These are phyloP conservation scores for Pseudogymnoascus verrucosus DNA, from an alignment of 2,329 filamentous ascomycete genomes.

Conservation along the genomic window DNA sequence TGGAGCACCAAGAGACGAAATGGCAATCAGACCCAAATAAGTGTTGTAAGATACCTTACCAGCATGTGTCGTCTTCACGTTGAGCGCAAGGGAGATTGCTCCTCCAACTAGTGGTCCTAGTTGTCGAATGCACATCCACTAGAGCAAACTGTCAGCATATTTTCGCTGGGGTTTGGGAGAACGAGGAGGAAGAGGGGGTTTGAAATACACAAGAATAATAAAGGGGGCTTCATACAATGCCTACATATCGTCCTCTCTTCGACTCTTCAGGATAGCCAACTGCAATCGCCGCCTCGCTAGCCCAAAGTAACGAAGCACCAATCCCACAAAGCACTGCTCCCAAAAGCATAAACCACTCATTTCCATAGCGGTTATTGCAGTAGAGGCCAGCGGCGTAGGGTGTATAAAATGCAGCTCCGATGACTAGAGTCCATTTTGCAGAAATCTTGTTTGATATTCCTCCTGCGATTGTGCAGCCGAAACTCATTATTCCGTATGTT, in stretches of 20 bases:
- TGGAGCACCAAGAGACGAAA: constrained; percentile 59
- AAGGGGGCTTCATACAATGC: constrained; percentile 32
- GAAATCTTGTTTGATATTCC: constrained; percentile 58
- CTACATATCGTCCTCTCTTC: constrained; percentile 56
- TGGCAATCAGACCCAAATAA: constrained; percentile 60
- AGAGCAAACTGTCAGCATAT: background rate
- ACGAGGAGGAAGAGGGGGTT: background rate
- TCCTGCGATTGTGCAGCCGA: constrained; percentile 60
- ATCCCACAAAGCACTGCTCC: constrained; percentile 65
- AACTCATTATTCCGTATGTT: constrained; percentile 64
- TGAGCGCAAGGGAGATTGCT: constrained; percentile 62
- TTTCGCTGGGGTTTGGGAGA: background rate
- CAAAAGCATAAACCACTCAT: constrained; percentile 59
- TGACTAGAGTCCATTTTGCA: constrained; percentile 61
- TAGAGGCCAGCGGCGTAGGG: constrained; percentile 65
- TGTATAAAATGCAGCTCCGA: constrained; percentile 65
- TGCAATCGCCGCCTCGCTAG: constrained; percentile 65
- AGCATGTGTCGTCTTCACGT: constrained; percentile 45
- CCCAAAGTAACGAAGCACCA: constrained; percentile 59
- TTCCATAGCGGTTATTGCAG: constrained; percentile 62
- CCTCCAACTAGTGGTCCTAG: constrained; percentile 63
- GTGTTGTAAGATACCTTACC: constrained; percentile 63
- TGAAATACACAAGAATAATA: background rate
- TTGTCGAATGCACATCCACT: constrained; percentile 52
- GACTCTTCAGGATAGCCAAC: constrained; percentile 64